Conservation (phyloP, 768 basidiomycete species). For the Pleurotus pulmonarius region DNA sequence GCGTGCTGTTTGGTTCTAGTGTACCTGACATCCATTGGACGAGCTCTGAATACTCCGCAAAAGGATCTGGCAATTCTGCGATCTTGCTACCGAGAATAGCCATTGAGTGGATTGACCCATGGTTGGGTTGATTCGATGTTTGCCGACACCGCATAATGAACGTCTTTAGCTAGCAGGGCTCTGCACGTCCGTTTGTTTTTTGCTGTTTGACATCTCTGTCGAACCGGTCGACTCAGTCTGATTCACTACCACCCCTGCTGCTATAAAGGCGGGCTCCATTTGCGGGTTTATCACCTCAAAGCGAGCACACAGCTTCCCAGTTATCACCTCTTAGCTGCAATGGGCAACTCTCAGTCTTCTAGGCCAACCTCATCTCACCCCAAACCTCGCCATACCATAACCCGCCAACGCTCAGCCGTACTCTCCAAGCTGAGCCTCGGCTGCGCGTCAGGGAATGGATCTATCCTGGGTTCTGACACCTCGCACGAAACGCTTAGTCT, state of each 20-base stretch:
- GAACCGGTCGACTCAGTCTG: slow-evolving; percentile 7
- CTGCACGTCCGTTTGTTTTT: slow-evolving; percentile 8
- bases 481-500: slow-evolving; percentile 37
- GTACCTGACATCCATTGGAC: slow-evolving; percentile 4
- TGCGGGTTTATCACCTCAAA: neutral
- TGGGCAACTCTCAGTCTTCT: slow-evolving; percentile 13
- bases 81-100: slow-evolving; percentile 8
- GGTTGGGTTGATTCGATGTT: slow-evolving; percentile 4
- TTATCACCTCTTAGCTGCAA: slow-evolving; percentile 12
- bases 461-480: slow-evolving; percentile 28
- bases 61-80: slow-evolving; percentile 1
- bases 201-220: slow-evolving; percentile 7
- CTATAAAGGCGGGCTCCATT: slow-evolving; percentile 2
- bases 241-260: slow-evolving; percentile 1
- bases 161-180: slow-evolving; percentile 7
- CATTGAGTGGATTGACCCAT: neutral
- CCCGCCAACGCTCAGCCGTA: slow-evolving; percentile 29
- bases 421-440: slow-evolving; percentile 37
- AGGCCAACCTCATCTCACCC: neutral
- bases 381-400: slow-evolving; percentile 16
- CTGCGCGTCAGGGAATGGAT: slow-evolving; percentile 31
- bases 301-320: slow-evolving; percentile 21
- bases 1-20: slow-evolving; percentile 2
- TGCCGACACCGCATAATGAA: slow-evolving; percentile 7
- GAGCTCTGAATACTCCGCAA: slow-evolving; percentile 1